These are phyloP conservation scores for Nicotiana undulata DNA, from an alignment of 257 asterid genomes.

Conservation along the genomic window DNA sequence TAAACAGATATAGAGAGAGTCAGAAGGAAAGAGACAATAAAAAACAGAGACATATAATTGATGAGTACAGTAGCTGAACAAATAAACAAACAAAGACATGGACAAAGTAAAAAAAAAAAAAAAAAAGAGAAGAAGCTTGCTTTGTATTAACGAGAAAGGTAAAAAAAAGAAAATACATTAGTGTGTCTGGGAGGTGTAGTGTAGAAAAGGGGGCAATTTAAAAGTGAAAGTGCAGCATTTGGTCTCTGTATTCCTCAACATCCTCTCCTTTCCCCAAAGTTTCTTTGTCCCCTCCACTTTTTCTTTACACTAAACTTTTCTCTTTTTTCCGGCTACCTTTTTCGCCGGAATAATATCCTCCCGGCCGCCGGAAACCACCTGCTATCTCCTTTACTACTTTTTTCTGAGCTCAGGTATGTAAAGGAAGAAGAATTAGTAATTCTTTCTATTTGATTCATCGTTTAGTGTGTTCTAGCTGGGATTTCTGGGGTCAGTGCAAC, in stretches of 20 bases:
- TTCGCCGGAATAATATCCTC: slow-evolving; percentile 21
- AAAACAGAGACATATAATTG: slow-evolving; percentile 5
- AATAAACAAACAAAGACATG: neutral
- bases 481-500: neutral
- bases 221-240: slow-evolving; percentile 61
- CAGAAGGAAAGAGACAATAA: neutral
- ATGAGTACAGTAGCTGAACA: neutral
- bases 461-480: neutral
- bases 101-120: neutral
- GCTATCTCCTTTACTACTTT: neutral
- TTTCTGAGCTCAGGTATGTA: slow-evolving; percentile 6
- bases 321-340: slow-evolving; percentile 18
- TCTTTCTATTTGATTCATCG: neutral
- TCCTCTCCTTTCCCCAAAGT: slow-evolving; percentile 71
- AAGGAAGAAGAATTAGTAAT: neutral
- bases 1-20: neutral
- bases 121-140: no score
- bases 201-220: slow-evolving; percentile 62
- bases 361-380: slow-evolving; percentile 12
- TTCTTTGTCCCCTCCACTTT: slow-evolving; percentile 46
- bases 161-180: neutral
- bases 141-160: neutral
- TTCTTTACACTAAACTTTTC: neutral
- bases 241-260: slow-evolving; percentile 88
- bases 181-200: slow-evolving; percentile 56